Evolutionary conservation across 2,329 filamentous ascomycete species (phyloP).

Genomic region (Botryosphaeria dothidea): DNA sequence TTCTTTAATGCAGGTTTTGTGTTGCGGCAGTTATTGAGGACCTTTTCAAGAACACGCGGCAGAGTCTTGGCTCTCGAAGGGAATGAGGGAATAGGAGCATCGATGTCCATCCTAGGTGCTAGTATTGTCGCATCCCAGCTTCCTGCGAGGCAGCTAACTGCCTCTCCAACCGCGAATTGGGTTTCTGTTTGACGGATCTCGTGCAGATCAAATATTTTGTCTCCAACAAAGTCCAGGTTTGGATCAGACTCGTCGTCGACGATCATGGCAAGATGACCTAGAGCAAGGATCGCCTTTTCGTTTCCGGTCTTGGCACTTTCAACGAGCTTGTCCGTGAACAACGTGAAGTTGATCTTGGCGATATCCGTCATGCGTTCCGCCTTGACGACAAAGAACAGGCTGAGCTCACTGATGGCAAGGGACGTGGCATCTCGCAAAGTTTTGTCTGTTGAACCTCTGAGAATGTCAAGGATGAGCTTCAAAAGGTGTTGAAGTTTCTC

Average conservation of each 20-base stretch:
- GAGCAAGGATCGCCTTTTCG: constrained; percentile 76
- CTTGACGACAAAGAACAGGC: constrained; percentile 58
- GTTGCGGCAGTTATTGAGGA: constrained; percentile 74
- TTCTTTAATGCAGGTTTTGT: constrained; percentile 89
- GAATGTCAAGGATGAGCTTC: constrained; percentile 50
- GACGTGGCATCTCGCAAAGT: constrained; percentile 60
- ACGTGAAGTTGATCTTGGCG: constrained; percentile 39
- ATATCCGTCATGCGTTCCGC: constrained; percentile 35
- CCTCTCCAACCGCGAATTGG: constrained; percentile 89
- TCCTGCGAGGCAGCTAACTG: constrained; percentile 73
- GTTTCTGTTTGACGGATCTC: constrained; percentile 84
- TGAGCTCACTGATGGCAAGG: constrained; percentile 61
- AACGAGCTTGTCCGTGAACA: constrained; percentile 64
- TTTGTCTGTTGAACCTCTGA: constrained; percentile 56
- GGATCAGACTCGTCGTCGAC: constrained; percentile 44
- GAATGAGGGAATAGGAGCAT: constrained; percentile 47
- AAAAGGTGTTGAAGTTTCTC: constrained; percentile 45
- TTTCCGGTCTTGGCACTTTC: constrained; percentile 75
- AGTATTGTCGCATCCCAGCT: constrained; percentile 85
- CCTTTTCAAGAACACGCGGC: constrained; percentile 64
- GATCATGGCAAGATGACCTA: constrained; percentile 75
- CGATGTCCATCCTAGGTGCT: constrained; percentile 73
- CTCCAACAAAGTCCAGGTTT: constrained; percentile 58
- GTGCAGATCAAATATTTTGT: constrained; percentile 72
- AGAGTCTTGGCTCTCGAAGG: constrained; percentile 45